Evolutionary conservation across 1,284 basidiomycete species (phyloP).

Genomic region (Ceratorhiza oryzae-sativae): DNA sequence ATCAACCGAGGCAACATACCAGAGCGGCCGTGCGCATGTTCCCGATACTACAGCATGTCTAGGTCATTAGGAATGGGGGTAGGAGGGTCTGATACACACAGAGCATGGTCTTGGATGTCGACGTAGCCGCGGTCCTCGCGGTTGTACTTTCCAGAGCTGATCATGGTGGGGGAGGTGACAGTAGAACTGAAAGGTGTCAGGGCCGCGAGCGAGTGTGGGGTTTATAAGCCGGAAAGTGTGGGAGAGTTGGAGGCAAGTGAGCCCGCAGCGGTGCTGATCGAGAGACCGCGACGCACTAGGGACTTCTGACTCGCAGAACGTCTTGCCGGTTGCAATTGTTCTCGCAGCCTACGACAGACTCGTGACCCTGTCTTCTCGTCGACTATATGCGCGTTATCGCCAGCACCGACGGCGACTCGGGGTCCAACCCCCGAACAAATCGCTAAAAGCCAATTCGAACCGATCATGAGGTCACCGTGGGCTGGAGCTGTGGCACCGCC

Average conservation of each 20-base stretch:
- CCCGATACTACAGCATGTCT: slow-evolving; percentile 58
- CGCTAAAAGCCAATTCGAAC: slow-evolving; percentile 43
- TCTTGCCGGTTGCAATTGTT: background rate
- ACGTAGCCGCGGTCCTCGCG: slow-evolving; percentile 60
- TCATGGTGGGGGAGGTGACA: slow-evolving; percentile 19
- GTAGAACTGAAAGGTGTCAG: background rate
- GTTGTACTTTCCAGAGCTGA: slow-evolving; percentile 37
- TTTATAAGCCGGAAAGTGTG: slow-evolving; percentile 38
- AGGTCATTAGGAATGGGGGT: background rate
- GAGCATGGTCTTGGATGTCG: slow-evolving; percentile 72
- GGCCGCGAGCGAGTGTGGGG: slow-evolving; percentile 15
- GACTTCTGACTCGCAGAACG: slow-evolving; percentile 16
- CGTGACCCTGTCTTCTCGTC: background rate
- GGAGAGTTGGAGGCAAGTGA: slow-evolving; percentile 40
- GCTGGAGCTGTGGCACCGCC: background rate
- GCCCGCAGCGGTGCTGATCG: slow-evolving; percentile 30
- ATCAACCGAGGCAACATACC: slow-evolving; percentile 50
- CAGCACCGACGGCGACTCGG: background rate
- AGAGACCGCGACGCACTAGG: slow-evolving; percentile 29
- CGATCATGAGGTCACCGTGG: slow-evolving; percentile 6
- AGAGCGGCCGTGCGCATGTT: slow-evolving; percentile 83
- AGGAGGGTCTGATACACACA: slow-evolving; percentile 56
- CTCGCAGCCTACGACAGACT: background rate
- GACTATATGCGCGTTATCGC: slow-evolving; percentile 25
- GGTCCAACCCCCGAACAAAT: slow-evolving; percentile 37